Evolutionary conservation across 805 yeast genomes (phyloP).

Genomic region (Spencermartinsiella europaea): DNA sequence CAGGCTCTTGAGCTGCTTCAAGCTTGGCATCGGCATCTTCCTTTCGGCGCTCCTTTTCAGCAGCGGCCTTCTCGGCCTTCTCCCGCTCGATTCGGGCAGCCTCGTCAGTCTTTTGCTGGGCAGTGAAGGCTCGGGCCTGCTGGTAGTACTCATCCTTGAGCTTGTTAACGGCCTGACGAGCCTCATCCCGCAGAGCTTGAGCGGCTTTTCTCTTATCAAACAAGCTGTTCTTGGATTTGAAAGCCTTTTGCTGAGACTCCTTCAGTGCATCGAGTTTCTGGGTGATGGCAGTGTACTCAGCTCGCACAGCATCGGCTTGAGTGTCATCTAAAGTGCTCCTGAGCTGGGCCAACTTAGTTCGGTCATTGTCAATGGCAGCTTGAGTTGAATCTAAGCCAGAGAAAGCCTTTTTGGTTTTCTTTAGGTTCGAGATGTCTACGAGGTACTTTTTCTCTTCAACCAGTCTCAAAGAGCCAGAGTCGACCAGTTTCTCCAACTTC

Average conservation of each 20-base stretch:
- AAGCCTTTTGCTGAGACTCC: slow-evolving; percentile 51
- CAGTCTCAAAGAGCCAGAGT: slow-evolving; percentile 72
- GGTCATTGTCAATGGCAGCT: slow-evolving; percentile 72
- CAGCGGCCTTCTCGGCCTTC: slow-evolving; percentile 53
- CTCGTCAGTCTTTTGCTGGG: slow-evolving; percentile 61
- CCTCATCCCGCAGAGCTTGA: slow-evolving; percentile 61
- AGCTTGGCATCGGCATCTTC: slow-evolving; percentile 66
- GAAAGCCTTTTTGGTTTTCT: slow-evolving; percentile 77
- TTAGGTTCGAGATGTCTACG: slow-evolving; percentile 78
- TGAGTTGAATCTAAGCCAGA: slow-evolving; percentile 68
- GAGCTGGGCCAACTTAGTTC: slow-evolving; percentile 66
- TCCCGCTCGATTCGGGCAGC: slow-evolving; percentile 65
- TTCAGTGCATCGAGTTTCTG: slow-evolving; percentile 65
- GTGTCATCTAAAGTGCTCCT: slow-evolving; percentile 56
- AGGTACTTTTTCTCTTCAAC: slow-evolving; percentile 86
- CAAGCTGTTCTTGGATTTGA: slow-evolving; percentile 61
- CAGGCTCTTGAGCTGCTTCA: slow-evolving; percentile 70
- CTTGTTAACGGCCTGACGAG: slow-evolving; percentile 60
- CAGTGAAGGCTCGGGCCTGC: slow-evolving; percentile 65
- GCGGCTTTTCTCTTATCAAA: slow-evolving; percentile 62
- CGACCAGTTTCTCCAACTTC: slow-evolving; percentile 64
- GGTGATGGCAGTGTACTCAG: slow-evolving; percentile 59
- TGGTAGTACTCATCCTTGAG: slow-evolving; percentile 71
- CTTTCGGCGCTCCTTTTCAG: slow-evolving; percentile 45
- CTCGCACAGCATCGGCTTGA: slow-evolving; percentile 60